Evolutionary conservation across 257 asterid genomes (phyloP).

Genomic region (Scutellaria minor): DNA sequence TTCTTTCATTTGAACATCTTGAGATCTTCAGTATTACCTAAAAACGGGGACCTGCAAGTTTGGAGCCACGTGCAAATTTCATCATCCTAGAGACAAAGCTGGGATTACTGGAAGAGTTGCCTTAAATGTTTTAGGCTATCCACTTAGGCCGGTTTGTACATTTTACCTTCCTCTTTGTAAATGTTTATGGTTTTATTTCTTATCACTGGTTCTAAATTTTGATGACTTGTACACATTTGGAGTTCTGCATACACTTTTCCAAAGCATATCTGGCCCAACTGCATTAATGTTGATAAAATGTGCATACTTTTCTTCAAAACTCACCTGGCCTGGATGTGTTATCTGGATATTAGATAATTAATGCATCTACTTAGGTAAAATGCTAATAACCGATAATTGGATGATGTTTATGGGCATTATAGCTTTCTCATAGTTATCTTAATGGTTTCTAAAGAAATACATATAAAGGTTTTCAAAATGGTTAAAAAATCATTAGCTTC

Average conservation of each 20-base stretch:
- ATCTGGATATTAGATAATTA: not conserved
- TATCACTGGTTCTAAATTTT: slow-evolving; percentile 6
- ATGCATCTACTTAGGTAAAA: slow-evolving; percentile 13
- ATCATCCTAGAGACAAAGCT: slow-evolving; percentile 93
- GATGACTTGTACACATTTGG: slow-evolving; percentile 19
- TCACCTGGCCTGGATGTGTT: no score
- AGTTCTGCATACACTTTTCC: slow-evolving; percentile 9
- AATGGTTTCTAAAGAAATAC: not conserved
- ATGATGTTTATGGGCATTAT: slow-evolving; percentile 25
- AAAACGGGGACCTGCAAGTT: slow-evolving; percentile 95
- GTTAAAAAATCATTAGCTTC: slow-evolving; percentile 17
- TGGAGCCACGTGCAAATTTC: slow-evolving; percentile 90
- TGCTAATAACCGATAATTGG: slow-evolving; percentile 8
- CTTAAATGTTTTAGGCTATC: slow-evolving; percentile 87
- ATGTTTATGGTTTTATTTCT: slow-evolving; percentile 28
- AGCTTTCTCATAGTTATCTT: slow-evolving; percentile 19
- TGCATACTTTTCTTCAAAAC: no score
- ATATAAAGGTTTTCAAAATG: slow-evolving; percentile 20
- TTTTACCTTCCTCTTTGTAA: slow-evolving; percentile 26
- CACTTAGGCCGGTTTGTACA: slow-evolving; percentile 82
- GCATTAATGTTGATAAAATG: not conserved
- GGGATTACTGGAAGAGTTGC: slow-evolving; percentile 87
- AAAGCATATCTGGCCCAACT: slow-evolving; percentile 17
- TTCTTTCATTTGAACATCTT: slow-evolving; percentile 32
- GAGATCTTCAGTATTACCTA: slow-evolving; percentile 65